These are phyloP conservation scores for Metarhizium anisopliae DNA, from an alignment of 2,329 filamentous ascomycete genomes.

Conservation along the genomic window DNA sequence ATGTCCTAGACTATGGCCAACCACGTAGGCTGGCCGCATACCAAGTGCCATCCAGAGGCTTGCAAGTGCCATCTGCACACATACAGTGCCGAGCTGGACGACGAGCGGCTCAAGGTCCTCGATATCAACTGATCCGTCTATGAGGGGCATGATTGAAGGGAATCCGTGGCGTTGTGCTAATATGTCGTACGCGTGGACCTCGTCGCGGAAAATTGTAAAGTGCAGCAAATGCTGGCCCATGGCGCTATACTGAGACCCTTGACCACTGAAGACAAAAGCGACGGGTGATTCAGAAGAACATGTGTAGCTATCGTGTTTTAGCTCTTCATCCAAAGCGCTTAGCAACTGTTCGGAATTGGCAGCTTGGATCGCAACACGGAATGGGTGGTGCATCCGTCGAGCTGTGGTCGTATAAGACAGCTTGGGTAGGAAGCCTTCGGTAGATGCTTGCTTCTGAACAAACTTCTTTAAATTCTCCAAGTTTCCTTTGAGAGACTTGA, in stretches of 20 bases:
- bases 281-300: constrained; percentile 9
- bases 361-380: not conserved
- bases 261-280: constrained; percentile 32
- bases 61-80: constrained; percentile 48
- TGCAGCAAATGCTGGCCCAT: constrained; percentile 16
- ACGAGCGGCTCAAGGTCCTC: constrained; percentile 14
- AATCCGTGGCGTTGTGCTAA: constrained; percentile 31
- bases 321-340: not conserved
- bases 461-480: not conserved
- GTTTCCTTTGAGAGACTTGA: not conserved
- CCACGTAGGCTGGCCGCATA: constrained; percentile 41
- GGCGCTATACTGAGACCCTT: constrained; percentile 23
- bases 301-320: not conserved
- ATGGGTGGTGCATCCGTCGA: constrained; percentile 13
- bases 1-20: constrained; percentile 45
- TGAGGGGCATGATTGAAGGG: constrained; percentile 44
- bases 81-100: constrained; percentile 43
- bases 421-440: constrained; percentile 26
- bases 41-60: constrained; percentile 44
- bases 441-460: constrained; percentile 17
- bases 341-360: not conserved
- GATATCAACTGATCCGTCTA: constrained; percentile 24
- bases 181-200: constrained; percentile 42
- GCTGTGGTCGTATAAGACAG: constrained; percentile 49
- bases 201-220: constrained; percentile 20